Conservation (phyloP, 179 eudicot genomes). For the Silene coronaria region DNA sequence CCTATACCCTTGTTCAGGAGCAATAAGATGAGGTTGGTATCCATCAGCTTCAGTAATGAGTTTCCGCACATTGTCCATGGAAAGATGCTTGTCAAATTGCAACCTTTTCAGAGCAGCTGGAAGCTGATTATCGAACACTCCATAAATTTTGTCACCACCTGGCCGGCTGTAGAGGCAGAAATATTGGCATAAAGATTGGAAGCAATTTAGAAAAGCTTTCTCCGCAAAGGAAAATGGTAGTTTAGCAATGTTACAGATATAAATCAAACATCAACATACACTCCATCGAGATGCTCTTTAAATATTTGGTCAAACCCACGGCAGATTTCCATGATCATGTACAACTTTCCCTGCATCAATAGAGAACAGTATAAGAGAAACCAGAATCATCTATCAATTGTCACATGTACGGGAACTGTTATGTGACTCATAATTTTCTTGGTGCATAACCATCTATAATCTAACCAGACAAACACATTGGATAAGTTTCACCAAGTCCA, state of each 20-base stretch:
- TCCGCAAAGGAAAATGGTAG: neutral
- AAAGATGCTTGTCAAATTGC: slow-evolving; percentile 92
- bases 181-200: neutral
- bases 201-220: neutral
- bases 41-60: slow-evolving; percentile 95
- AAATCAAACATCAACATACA: slow-evolving; percentile 40
- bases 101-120: slow-evolving; percentile 95
- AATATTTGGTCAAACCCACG: slow-evolving; percentile 83
- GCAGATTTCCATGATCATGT: slow-evolving; percentile 92
- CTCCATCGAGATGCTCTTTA: slow-evolving; percentile 97
- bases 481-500: neutral
- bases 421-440: neutral
- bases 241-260: neutral
- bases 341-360: slow-evolving; percentile 72
- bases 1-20: slow-evolving; percentile 94
- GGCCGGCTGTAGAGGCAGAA: slow-evolving; percentile 57
- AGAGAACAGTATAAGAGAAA: slow-evolving; percentile 1
- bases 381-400: slow-evolving; percentile 11
- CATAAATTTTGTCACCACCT: slow-evolving; percentile 87
- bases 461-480: neutral
- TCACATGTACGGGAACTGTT: neutral
- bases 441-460: slow-evolving; percentile 5
- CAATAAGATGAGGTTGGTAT: slow-evolving; percentile 95
- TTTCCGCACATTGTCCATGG: slow-evolving; percentile 86
- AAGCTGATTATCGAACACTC: slow-evolving; percentile 87